Base-by-base conservation (phyloP, 345 rosid species). In the Hypericum perforatum region DNA sequence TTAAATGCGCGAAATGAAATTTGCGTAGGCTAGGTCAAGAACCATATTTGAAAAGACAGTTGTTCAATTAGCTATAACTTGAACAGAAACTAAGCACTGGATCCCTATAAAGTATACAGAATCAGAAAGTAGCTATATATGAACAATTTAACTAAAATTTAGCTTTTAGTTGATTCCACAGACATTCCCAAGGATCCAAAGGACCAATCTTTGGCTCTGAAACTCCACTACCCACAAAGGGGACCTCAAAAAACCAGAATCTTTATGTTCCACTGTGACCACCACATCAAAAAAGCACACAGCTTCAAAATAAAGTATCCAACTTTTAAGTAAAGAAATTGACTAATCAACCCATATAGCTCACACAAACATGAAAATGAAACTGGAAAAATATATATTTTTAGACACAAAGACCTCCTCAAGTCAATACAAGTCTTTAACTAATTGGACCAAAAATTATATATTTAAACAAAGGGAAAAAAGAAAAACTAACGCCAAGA, bases 401-500 rank as follows among this genome's bases (percentile, higher is more conserved):
- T n/a, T n/a, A n/a, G n/a, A n/a, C n/a, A n/a, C n/a, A n/a, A n/a
- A n/a, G n/a, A n/a, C n/a, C n/a, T n/a, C n/a, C n/a, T n/a, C n/a
- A n/a, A n/a, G n/a, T n/a, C n/a, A n/a, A n/a, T n/a, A n/a, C n/a
- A n/a, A n/a, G n/a, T n/a, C n/a, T n/a, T n/a, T n/a, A n/a, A n/a
- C n/a, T n/a, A n/a, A n/a, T n/a, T n/a, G n/a, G n/a, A n/a, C n/a
- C n/a, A n/a, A n/a, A n/a, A n/a, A n/a, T 22, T 22, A 22, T 22
- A 22, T 22, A 48, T 43, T 52, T 12, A 59, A 42, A 49, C 46
- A 59, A 46, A 53, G 49, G 62, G 45, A 9, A 7, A 16, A 14
- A 11, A 62, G 48, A 70, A 73, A 56, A 66, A 85, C 95, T 81
- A 57, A 91, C 98, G 72, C 99, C 97, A 92, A 32, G 89, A 58